Evolutionary conservation across 768 basidiomycete genomes (phyloP).

Genomic region (Ramaria rubella): DNA sequence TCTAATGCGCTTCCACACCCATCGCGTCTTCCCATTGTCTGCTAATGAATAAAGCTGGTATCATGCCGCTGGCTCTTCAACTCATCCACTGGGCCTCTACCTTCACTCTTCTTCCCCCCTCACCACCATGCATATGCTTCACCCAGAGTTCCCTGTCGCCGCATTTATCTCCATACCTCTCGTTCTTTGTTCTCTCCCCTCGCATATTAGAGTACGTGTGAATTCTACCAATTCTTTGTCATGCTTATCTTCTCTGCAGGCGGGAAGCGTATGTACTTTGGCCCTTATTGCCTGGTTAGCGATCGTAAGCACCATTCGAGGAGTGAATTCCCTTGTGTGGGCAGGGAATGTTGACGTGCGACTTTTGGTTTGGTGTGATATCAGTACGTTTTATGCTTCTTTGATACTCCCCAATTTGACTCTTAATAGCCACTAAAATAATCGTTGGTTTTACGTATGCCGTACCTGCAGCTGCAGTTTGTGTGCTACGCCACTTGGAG

Average conservation of each 20-base stretch:
- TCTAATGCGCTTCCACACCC: no score
- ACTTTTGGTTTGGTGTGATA: constrained; percentile 46
- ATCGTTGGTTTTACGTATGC: constrained; percentile 46
- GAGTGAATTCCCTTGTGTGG: constrained; percentile 28
- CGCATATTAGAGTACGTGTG: constrained; percentile 1
- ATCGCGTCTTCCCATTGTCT: no score
- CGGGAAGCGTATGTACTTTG: constrained; percentile 6
- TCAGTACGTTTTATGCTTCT: constrained; percentile 39
- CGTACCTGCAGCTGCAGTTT: constrained; percentile 51
- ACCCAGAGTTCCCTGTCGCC: neutral
- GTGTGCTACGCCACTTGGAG: constrained; percentile 49
- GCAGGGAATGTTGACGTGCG: constrained; percentile 18
- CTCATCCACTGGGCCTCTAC: no score
- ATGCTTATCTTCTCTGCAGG: neutral
- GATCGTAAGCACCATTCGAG: constrained; percentile 13
- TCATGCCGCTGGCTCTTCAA: no score
- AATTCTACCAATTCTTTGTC: neutral
- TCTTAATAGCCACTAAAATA: constrained; percentile 48
- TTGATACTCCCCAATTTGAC: neutral
- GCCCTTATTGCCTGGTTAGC: constrained; percentile 4
- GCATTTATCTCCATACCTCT: neutral
- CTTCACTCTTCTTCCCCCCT: no score
- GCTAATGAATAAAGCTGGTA: no score
- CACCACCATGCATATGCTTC: no score
- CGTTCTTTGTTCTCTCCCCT: neutral